Evolutionary conservation across 2,329 filamentous ascomycete species (phyloP), one percentile per base, ranked within the genome.

Genomic region (Fusarium anthophilum): DNA sequence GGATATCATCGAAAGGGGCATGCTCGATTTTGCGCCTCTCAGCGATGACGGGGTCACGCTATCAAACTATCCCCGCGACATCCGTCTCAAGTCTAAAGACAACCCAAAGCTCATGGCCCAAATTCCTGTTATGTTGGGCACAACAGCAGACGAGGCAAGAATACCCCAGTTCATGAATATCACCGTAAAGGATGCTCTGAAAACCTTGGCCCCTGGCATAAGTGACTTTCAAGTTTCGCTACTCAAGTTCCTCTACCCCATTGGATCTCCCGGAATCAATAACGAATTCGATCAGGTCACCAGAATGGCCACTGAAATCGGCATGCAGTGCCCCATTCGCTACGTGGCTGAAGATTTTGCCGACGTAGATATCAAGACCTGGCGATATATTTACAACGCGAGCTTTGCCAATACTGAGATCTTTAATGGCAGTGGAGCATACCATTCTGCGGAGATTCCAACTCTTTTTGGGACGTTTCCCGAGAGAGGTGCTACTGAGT

Each of bases 381-480:
- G 85, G 84, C 80, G 82, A 35, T 87, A 84, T 63, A 81, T 83
- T 37, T 88, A 85, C 76, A 83, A 86, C 59, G 86, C 83, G 11
- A 84, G 87, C 76, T 89, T 86, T 80, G 71, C 82, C 20, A 87
- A 87, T 69, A 82, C 84, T 66, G 83, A 61, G 35, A 85, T 73
- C 79, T 82, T 20, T 78, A 77, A 56, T 79, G 77, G 72, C 15
- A 78, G 76, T 35, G 84, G 85, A 17, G 85, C 85, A 2, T 88
- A 87, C 65, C 87, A 88, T 66, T 85, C 83, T 0, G 79, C 82
- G 5, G 86, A 87, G 48, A 67, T 87, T 39, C 76, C 78, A n/a
- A 83, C 85, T 75, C 72, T 87, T 5, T 87, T 87, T 59, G 84
- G 84, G 4, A 82, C 78, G 1, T 82, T 80, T 8, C 65, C 60